Percentiles rank a stretch among this genome's conserved stretches.
Conservation (phyloP, 352 stramenopile genomes). For the Phytopythium ostracodes region DNA sequence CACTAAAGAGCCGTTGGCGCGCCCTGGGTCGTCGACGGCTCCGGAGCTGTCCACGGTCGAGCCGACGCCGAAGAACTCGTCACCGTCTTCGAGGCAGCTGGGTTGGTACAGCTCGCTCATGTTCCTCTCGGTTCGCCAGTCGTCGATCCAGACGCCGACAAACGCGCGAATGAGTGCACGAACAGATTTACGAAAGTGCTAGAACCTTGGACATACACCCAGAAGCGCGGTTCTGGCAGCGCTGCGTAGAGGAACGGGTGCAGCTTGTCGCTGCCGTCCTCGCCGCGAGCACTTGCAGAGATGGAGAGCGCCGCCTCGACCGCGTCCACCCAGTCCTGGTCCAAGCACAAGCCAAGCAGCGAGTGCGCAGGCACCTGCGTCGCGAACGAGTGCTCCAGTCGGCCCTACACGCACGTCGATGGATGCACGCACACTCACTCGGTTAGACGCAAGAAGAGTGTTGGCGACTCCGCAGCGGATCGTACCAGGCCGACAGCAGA, state of each 20-base stretch:
- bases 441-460: neutral
- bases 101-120: slow-evolving; percentile 24
- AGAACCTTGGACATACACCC: slow-evolving; percentile 5
- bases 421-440: neutral
- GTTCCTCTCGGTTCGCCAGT: slow-evolving; percentile 19
- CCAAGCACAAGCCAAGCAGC: slow-evolving; percentile 35
- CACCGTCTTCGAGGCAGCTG: slow-evolving; percentile 19
- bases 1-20: slow-evolving; percentile 32
- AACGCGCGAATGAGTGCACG: neutral
- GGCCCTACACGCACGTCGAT: neutral
- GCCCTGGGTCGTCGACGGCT: slow-evolving; percentile 19
- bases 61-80: slow-evolving; percentile 29
- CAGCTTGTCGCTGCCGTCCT: slow-evolving; percentile 12
- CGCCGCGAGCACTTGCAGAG: slow-evolving; percentile 19
- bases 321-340: slow-evolving; percentile 26
- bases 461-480: too few species aligned
- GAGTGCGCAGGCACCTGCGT: slow-evolving; percentile 25
- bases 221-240: slow-evolving; percentile 28
- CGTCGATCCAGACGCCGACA: slow-evolving; percentile 10
- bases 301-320: slow-evolving; percentile 23
- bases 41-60: slow-evolving; percentile 23
- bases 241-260: slow-evolving; percentile 32
- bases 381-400: neutral
- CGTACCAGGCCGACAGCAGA: neutral
- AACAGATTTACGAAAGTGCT: too few species aligned